Base-by-base conservation (phyloP, 306 rosid species). In the Datisca glomerata region DNA sequence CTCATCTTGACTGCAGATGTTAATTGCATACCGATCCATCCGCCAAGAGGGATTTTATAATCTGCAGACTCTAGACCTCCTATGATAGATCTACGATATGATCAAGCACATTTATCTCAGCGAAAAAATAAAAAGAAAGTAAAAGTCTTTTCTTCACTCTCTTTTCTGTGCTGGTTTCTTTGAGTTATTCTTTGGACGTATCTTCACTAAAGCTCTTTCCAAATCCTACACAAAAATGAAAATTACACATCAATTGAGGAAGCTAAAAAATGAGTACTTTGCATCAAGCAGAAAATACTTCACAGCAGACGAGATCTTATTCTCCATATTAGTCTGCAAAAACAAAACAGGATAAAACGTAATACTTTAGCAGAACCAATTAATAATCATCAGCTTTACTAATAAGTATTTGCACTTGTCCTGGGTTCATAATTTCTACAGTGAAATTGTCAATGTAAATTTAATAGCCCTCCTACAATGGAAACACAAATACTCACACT, bases 171-270 rank as follows among this genome's bases (percentile, higher is more conserved):
- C 71, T 12, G 65, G 78, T 76, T 76, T 86, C 77, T 82, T 86
- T 4, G 93, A 87, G 60, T 87, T 82, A 64, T 82, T 87, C 75
- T 58, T 76, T 47, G 65, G 75, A 13, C 93, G 94, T 56, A 87
- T 57, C 87, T 87, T 87, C 77, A 87, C 85, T 57, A 79, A 47
- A 56, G 76, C 85, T 15, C 67, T 79, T 32, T 62, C 80, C 84
- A 87, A 57, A 67, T 76, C 94, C 94, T 86, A 50, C 45, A 56
- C 53, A 54, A 54, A 4, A 17, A 41, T 27, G 14, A 8, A 27
- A 41, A 18, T 20, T n/a, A n/a, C n/a, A n/a, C n/a, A n/a, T n/a
- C n/a, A n/a, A n/a, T n/a, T n/a, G n/a, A n/a, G n/a, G n/a, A n/a
- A n/a, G n/a, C n/a, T n/a, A n/a, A n/a, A n/a, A n/a, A n/a, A n/a